Conservation (phyloP, 1,284 basidiomycete species). For the Heliocybe sulcata region DNA sequence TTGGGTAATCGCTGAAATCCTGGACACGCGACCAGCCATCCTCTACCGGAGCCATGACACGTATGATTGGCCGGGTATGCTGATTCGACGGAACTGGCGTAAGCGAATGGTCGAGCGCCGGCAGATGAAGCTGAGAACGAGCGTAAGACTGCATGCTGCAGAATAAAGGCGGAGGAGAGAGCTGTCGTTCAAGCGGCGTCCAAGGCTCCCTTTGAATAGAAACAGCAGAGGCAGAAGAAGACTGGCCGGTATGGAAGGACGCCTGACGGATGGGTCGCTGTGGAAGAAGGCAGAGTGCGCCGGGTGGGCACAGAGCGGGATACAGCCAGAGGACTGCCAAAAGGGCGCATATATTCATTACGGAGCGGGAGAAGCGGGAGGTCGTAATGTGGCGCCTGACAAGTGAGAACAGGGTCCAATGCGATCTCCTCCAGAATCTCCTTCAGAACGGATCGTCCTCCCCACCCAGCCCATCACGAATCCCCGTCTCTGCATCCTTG, state of each 20-base stretch:
- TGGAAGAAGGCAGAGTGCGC: neutral
- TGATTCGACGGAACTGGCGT: neutral
- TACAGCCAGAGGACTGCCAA: neutral
- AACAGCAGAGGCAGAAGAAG: neutral
- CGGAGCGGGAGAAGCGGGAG: neutral
- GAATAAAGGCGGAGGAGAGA: neutral
- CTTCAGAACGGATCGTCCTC: too few species aligned
- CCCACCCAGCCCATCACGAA: neutral
- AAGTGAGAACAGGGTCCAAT: neutral
- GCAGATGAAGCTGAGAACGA: neutral
- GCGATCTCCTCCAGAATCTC: neutral
- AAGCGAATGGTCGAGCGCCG: neutral
- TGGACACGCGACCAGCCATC: constrained; percentile 12
- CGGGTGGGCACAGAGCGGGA: neutral
- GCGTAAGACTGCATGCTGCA: neutral
- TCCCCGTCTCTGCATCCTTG: neutral
- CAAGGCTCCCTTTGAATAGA: neutral
- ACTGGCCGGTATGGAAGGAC: neutral
- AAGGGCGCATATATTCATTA: neutral
- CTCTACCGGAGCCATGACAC: constrained; percentile 19
- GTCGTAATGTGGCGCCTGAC: neutral
- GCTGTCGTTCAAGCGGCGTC: neutral
- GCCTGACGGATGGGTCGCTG: too few species aligned
- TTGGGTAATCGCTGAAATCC: constrained; percentile 13
- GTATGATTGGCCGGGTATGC: constrained; percentile 6